These are phyloP conservation scores for Phytopythium chamaehyphon DNA, from an alignment of 352 stramenopile species.

Conservation along the genomic window DNA sequence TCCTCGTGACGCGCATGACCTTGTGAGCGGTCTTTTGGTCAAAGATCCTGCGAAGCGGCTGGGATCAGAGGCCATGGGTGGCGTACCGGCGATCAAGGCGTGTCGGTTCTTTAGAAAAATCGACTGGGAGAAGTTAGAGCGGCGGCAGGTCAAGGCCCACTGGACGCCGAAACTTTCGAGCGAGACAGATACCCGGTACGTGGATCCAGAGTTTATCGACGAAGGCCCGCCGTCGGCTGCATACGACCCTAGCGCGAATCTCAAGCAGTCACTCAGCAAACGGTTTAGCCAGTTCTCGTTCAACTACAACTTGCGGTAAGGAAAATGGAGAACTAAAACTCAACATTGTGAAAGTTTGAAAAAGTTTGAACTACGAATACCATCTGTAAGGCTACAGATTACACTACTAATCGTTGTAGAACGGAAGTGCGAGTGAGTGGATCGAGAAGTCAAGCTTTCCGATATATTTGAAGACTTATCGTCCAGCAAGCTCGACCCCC, in stretches of 20 bases:
- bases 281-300: conserved; percentile 90
- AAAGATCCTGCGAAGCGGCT: conserved; percentile 74
- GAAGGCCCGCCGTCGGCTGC: conserved; percentile 77
- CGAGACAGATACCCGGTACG: conserved; percentile 85
- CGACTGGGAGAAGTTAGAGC: conserved; percentile 71
- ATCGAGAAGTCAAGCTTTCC: no score
- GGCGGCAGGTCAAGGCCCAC: conserved; percentile 67
- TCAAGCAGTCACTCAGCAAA: conserved; percentile 69
- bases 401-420: no score
- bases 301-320: conserved; percentile 73
- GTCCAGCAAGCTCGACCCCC: no score
- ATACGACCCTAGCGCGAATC: conserved; percentile 62
- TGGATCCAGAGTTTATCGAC: conserved; percentile 87
- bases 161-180: conserved; percentile 84
- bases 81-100: conserved; percentile 66
- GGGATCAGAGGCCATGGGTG: conserved; percentile 57
- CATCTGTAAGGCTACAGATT: no score
- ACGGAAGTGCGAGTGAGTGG: no score
- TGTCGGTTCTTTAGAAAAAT: conserved; percentile 71
- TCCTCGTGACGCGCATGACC: conserved; percentile 62
- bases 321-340: not conserved
- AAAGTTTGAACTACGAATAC: no score
- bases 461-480: no score
- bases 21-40: conserved; percentile 66
- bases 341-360: no score